Evolutionary conservation across 2,329 filamentous ascomycete species (phyloP).

Genomic region (Penicillium verrucosum): DNA sequence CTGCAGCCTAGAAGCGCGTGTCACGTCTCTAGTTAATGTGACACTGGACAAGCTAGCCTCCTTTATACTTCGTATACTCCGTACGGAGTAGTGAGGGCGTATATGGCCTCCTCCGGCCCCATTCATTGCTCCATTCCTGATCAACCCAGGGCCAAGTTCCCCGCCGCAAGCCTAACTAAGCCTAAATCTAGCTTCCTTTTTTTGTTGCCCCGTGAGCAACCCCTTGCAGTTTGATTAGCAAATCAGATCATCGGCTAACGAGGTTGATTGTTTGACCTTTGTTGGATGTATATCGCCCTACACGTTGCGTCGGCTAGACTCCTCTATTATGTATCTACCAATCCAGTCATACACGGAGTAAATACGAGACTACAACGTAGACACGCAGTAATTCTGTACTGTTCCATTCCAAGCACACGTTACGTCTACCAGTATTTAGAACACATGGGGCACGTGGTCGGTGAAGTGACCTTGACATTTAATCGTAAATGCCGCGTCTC

Average conservation of each 20-base stretch:
- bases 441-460: neutral
- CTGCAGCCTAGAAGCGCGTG: slow-evolving; percentile 23
- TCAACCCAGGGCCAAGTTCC: slow-evolving; percentile 1
- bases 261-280: slow-evolving; percentile 8
- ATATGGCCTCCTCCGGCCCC: neutral
- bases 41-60: neutral
- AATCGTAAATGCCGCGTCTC: neutral
- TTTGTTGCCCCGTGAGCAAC: slow-evolving; percentile 1
- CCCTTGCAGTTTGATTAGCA: slow-evolving; percentile 16
- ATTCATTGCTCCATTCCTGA: neutral
- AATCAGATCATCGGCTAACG: slow-evolving; percentile 11
- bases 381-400: neutral
- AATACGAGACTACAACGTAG: neutral
- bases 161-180: slow-evolving; percentile 10
- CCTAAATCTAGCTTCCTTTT: slow-evolving; percentile 1
- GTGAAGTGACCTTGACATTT: neutral
- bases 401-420: too few relatives aligned
- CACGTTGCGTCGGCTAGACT: slow-evolving; percentile 12
- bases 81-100: neutral
- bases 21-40: neutral
- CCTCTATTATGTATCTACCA: neutral
- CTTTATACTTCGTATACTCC: neutral
- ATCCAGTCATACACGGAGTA: neutral
- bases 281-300: slow-evolving; percentile 9
- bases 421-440: neutral